These are phyloP conservation scores for Karstenula rhodostoma DNA, from an alignment of 2,329 filamentous ascomycete genomes.

Conservation along the genomic window DNA sequence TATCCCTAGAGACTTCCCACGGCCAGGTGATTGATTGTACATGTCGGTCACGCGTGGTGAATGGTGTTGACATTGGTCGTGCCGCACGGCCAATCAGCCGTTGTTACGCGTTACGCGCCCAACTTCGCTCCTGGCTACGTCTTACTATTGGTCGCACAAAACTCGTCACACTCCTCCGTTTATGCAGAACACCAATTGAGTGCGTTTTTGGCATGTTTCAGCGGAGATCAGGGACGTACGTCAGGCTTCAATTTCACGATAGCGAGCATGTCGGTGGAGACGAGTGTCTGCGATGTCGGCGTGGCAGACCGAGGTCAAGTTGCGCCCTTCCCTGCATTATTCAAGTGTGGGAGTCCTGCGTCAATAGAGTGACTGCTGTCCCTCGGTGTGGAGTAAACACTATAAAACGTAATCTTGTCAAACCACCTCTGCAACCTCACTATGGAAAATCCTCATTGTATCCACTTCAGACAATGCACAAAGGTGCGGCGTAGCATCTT, in stretches of 20 bases:
- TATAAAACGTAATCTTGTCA: too few relatives aligned
- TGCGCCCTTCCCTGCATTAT: too few relatives aligned
- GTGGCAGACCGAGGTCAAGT: neutral
- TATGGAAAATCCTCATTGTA: too few relatives aligned
- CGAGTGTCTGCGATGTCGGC: neutral
- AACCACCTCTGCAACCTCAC: too few relatives aligned
- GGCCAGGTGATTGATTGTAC: neutral
- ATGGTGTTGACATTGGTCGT: conserved; percentile 13
- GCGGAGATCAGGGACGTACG: conserved; percentile 3
- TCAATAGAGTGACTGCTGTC: too few relatives aligned
- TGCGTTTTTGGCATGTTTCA: neutral
- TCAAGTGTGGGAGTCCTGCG: too few relatives aligned
- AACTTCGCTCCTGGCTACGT: neutral
- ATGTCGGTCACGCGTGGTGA: conserved; percentile 7
- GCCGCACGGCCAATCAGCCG: conserved; percentile 1
- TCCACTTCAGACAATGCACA: too few relatives aligned
- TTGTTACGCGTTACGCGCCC: conserved; percentile 1
- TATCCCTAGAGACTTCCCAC: neutral
- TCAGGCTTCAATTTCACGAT: neutral
- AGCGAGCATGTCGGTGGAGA: neutral
- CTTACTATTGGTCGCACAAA: conserved; percentile 9
- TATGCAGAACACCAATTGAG: conserved; percentile 11
- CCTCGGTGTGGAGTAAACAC: too few relatives aligned
- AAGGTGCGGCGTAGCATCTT: neutral
- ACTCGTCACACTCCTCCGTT: conserved; percentile 3